Percentiles rank a stretch among this genome's conserved stretches.
These are phyloP conservation scores for Corylus americana DNA, from an alignment of 306 rosid genomes.

Conservation along the genomic window DNA sequence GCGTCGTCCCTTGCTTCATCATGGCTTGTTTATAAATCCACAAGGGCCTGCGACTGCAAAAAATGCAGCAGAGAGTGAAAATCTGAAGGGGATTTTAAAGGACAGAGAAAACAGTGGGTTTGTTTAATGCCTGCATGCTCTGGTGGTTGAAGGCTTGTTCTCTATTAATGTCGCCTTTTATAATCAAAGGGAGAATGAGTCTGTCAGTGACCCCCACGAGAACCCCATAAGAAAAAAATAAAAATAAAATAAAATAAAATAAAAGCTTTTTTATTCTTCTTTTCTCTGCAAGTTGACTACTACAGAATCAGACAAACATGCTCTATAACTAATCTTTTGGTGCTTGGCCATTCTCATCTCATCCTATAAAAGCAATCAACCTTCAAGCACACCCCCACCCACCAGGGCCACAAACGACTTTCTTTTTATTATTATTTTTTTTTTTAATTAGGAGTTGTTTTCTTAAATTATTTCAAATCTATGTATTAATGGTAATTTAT, in stretches of 20 bases:
- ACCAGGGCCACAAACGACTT: too few species aligned
- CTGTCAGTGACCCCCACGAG: neutral
- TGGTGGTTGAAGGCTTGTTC: neutral
- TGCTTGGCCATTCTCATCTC: neutral
- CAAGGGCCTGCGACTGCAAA: slow-evolving; percentile 26
- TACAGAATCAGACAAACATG: neutral
- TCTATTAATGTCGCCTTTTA: neutral
- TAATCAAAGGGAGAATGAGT: neutral
- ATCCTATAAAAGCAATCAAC: too few species aligned
- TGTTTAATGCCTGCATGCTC: slow-evolving; percentile 6
- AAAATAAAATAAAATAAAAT: too few species aligned
- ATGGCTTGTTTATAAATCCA: slow-evolving; percentile 19
- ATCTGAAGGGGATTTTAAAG: neutral
- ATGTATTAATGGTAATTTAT: neutral
- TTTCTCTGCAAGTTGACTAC: neutral
- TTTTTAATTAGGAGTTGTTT: neutral
- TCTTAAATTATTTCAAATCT: neutral
- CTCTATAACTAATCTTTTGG: neutral
- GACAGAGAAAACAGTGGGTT: slow-evolving; percentile 7
- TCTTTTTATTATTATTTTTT: too few species aligned
- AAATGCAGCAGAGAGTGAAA: slow-evolving; percentile 12
- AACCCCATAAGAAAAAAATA: too few species aligned
- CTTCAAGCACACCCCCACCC: neutral
- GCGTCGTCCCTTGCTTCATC: slow-evolving; percentile 50
- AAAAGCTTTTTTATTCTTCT: too few species aligned